A percentile compares a stretch with the other conserved stretches of the same genome.
Conservation (phyloP, 805 yeast species). For the Pichia exigua region DNA sequence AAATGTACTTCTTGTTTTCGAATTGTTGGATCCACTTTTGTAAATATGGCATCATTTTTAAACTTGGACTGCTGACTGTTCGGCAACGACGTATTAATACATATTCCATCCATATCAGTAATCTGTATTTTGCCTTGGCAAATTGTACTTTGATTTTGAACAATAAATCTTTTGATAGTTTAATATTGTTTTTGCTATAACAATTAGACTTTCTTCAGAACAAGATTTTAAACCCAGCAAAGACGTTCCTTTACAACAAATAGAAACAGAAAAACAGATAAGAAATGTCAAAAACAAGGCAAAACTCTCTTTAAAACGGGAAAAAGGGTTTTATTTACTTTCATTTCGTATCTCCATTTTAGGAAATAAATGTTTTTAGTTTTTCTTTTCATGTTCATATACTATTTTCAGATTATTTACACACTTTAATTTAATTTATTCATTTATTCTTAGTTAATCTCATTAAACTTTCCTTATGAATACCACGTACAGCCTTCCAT, state of each 20-base stretch:
- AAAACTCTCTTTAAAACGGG: too few species aligned
- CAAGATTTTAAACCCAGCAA: background rate
- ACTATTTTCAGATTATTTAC: background rate
- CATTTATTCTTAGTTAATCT: constrained; percentile 2
- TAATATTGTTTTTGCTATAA: background rate
- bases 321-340: background rate
- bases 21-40: constrained; percentile 5
- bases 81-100: constrained; percentile 4
- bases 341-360: background rate
- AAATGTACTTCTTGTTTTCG: constrained; percentile 3
- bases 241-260: background rate
- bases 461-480: constrained; percentile 38
- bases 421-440: background rate
- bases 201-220: background rate
- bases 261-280: background rate
- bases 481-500: constrained; percentile 59
- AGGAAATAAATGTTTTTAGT: background rate
- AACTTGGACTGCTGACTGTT: constrained; percentile 2
- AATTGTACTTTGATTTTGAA: background rate
- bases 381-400: background rate
- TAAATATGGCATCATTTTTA: constrained; percentile 1
- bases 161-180: background rate
- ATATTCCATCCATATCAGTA: constrained; percentile 5
- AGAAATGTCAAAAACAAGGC: background rate
- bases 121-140: background rate